These are phyloP conservation scores for Stagonosporopsis cucurbitacearum DNA, from an alignment of 2,329 filamentous ascomycete species.

Conservation along the genomic window DNA sequence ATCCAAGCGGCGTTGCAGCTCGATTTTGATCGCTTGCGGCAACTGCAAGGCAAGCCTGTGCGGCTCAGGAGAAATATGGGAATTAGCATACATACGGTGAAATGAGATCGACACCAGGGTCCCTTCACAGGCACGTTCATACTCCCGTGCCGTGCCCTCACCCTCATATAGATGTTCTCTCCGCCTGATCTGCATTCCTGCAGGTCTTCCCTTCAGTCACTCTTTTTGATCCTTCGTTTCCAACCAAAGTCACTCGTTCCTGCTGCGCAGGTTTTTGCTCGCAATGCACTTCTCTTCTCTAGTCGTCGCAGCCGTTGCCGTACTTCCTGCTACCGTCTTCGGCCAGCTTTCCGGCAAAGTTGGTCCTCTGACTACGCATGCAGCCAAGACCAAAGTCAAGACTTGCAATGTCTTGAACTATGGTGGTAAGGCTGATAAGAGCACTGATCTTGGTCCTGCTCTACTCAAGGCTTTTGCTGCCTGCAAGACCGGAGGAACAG, in stretches of 20 bases:
- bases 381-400: conserved; percentile 55
- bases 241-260: conserved; percentile 16
- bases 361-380: conserved; percentile 40
- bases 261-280: conserved; percentile 33
- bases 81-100: neutral
- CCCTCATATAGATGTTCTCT: conserved; percentile 9
- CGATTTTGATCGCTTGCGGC: neutral
- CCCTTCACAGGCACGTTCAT: too few relatives aligned
- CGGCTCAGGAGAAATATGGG: neutral
- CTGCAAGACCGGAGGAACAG: conserved; percentile 59
- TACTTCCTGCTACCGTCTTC: conserved; percentile 29
- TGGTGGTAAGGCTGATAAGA: conserved; percentile 59
- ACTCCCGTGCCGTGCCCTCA: neutral
- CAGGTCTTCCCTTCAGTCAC: neutral
- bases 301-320: conserved; percentile 31
- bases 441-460: conserved; percentile 59
- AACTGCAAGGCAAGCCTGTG: neutral
- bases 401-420: conserved; percentile 62
- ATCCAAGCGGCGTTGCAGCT: neutral
- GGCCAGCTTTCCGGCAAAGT: conserved; percentile 45
- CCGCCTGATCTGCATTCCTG: neutral
- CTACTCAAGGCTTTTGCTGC: conserved; percentile 57
- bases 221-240: neutral
- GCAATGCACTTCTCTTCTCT: conserved; percentile 37
- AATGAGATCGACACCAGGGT: conserved; percentile 14